Evolutionary conservation across 768 basidiomycete species (phyloP).

Genomic region (Hemileccinum impolitum): DNA sequence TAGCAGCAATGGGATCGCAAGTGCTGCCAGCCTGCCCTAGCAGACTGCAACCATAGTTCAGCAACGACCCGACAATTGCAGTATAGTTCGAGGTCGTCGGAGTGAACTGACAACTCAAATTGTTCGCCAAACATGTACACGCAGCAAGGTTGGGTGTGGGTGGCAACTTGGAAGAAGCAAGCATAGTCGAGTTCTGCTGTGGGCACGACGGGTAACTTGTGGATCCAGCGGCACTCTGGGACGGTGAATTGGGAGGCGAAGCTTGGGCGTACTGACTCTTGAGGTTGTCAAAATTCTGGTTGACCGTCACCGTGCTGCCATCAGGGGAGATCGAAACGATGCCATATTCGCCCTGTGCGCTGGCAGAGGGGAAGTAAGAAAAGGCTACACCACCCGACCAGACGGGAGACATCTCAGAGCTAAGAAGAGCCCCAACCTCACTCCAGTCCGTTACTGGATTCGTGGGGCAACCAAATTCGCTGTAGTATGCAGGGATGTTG

Average conservation of each 20-base stretch:
- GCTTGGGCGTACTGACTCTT: slow-evolving; percentile 56
- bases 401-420: slow-evolving; percentile 65
- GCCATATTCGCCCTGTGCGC: slow-evolving; percentile 73
- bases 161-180: slow-evolving; percentile 69
- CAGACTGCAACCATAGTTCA: slow-evolving; percentile 64
- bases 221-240: slow-evolving; percentile 49
- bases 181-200: slow-evolving; percentile 50
- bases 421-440: slow-evolving; percentile 71
- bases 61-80: slow-evolving; percentile 54
- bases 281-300: slow-evolving; percentile 66
- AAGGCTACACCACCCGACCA: slow-evolving; percentile 92
- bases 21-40: slow-evolving; percentile 57
- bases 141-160: slow-evolving; percentile 78
- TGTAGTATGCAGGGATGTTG: slow-evolving; percentile 86
- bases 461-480: slow-evolving; percentile 78
- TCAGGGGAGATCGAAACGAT: slow-evolving; percentile 76
- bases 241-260: slow-evolving; percentile 61
- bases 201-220: slow-evolving; percentile 62
- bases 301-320: slow-evolving; percentile 60
- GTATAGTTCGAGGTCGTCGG: slow-evolving; percentile 60
- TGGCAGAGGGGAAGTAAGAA: slow-evolving; percentile 83
- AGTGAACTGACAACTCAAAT: slow-evolving; percentile 72
- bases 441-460: slow-evolving; percentile 69
- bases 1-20: slow-evolving; percentile 67
- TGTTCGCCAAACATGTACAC: slow-evolving; percentile 71